Base-by-base conservation (phyloP, 331 rosid genomes). In the Malus hybrid region DNA sequence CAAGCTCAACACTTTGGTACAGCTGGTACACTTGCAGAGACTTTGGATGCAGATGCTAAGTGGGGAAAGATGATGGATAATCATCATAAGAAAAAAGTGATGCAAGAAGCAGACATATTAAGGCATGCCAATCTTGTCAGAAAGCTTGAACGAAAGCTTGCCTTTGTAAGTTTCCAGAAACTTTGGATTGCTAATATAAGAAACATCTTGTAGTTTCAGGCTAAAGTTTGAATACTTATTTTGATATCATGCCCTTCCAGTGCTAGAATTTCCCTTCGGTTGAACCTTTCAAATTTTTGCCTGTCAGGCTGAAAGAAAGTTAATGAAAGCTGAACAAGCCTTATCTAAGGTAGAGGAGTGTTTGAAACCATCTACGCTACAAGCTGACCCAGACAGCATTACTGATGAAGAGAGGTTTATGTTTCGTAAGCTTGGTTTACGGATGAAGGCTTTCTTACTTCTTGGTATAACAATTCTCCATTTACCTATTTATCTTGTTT, bases 391-490 rank as follows among this genome's bases (percentile, higher is more conserved):
- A 50, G 89, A 87, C 46, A 94, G 97, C 86, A 87, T 94, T 83
- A 87, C 93, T 63, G 97, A 91, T 26, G 99, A 94, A 82, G 99
- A 94, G 92, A 91, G 99, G 75, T 94, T 91, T 80, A 94, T 94
- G 97, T 94, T 94, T 85, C 96, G 92, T 78, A 94, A 94, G 88
- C 85, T 94, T 77, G 99, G 99, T 56, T 80, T 94, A 87, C 84
- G 90, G 79, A 94, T 94, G 99, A 94, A 92, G 82, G 99, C 99
- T 80, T 94, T 91, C 89, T 86, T 94, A 87, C 96, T 92, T 74
- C 90, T 94, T 11, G 99, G 99, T 94, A 91, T 39, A 81, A 87
- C 34, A 79, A 64, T 77, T 60, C 19, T 75, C 75, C 66, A 50
- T 72, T 75, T 62, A 60, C 29, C 61, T 52, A 64, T 56, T 74